A percentile compares a stretch with the other conserved stretches of the same genome.
Conservation (phyloP, 805 yeast genomes). For the Kurtzmaniella cleridarum region DNA sequence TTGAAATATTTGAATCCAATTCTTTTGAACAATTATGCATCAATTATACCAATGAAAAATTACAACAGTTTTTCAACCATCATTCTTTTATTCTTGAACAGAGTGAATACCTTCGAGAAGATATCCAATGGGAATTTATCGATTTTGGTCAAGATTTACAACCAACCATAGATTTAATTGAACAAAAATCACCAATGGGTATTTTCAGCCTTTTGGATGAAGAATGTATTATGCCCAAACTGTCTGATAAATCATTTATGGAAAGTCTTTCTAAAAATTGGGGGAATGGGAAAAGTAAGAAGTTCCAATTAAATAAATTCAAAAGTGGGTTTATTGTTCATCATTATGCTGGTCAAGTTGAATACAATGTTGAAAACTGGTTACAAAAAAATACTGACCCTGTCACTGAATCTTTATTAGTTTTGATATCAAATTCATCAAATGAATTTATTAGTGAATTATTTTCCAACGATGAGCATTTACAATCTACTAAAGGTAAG, state of each 20-base stretch:
- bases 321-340: conserved; percentile 75
- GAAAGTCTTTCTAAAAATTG: conserved; percentile 70
- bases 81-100: conserved; percentile 58
- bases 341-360: conserved; percentile 97
- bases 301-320: conserved; percentile 70
- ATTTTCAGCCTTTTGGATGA: conserved; percentile 84
- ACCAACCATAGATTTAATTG: conserved; percentile 90
- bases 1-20: conserved; percentile 52
- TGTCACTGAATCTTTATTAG: conserved; percentile 66
- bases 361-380: conserved; percentile 90
- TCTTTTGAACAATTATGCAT: conserved; percentile 59
- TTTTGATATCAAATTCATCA: conserved; percentile 52
- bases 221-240: conserved; percentile 91
- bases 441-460: conserved; percentile 53
- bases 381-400: conserved; percentile 93
- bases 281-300: conserved; percentile 37
- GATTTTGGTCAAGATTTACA: conserved; percentile 95
- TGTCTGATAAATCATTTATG: conserved; percentile 76
- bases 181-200: conserved; percentile 69
- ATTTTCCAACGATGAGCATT: conserved; percentile 38
- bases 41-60: conserved; percentile 55
- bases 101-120: conserved; percentile 54
- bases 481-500: conserved; percentile 9
- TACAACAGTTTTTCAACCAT: conserved; percentile 59
- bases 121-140: conserved; percentile 65